Evolutionary conservation across 805 yeast species (phyloP), one percentile per base, ranked within the genome.

Genomic region (Brettanomyces anomalus): DNA sequence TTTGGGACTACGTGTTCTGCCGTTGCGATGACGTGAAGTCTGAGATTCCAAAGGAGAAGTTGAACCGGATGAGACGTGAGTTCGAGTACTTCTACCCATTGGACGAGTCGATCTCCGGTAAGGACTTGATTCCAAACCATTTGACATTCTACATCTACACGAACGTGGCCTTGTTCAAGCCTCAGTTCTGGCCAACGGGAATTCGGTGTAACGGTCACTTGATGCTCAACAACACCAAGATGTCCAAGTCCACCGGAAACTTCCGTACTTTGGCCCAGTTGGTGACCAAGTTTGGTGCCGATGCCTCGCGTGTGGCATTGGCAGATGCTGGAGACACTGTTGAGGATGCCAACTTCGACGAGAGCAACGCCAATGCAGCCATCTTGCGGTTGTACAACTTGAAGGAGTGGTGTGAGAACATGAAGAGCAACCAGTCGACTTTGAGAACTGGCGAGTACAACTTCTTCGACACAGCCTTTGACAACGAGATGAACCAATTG

Each of bases 321-420:
- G 98, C 97, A 37, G 98, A 93, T 70, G 96, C 97, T 41, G 98
- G 98, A 71, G 98, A 93, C 62, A 72, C 93, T 36, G 79, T 88
- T 52, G 98, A 93, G 68, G 98, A 93, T 65, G 98, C 98, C 42
- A 93, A 93, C 71, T 85, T 93, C 59, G 98, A 93, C 58, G 98
- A 93, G 68, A 70, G 87, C 47, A 89, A 81, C 58, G 98, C 98
- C 43, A 93, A 93, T 58, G 96, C 98, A 38, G 97, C 97, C 20
- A 89, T 93, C 62, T 76, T 93, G 63, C 85, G 98, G 69, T 74
- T 93, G 61, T 84, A 76, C 64, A 90, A 86, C 43, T 73, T 90
- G 64, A 90, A 86, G 63, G 97, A 89, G 65, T 93, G 98, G 98
- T 77, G 85, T 61, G 97, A 89, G 62, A 93, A 84, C 44, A 68